phyloP scores from a whole-genome alignment of 2,329 filamentous ascomycete species.

The Fusarium equiseti region DNA sequence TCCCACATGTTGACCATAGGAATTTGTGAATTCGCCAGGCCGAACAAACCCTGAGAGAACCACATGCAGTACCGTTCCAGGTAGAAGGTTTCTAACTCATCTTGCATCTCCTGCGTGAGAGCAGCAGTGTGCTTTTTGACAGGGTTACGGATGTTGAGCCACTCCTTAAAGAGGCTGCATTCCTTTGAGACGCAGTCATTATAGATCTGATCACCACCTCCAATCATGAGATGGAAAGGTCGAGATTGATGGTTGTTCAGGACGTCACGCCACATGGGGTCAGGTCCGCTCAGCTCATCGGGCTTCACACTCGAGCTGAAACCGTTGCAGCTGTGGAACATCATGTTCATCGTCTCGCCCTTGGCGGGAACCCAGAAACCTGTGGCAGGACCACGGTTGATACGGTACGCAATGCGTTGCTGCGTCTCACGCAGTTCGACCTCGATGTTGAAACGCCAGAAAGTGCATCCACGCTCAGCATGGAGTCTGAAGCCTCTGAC shows the following conservation, averaged over 20 bases:
- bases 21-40: constrained; percentile 93
- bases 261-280: constrained; percentile 97
- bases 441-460: constrained; percentile 97
- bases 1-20: constrained; percentile 99
- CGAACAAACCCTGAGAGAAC: constrained; percentile 96
- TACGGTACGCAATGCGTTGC: constrained; percentile 91
- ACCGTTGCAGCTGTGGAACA: constrained; percentile 98
- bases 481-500: constrained; percentile 86
- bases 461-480: constrained; percentile 86
- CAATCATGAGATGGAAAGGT: constrained; percentile 98
- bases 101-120: constrained; percentile 85
- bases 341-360: constrained; percentile 93
- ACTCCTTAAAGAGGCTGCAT: constrained; percentile 81
- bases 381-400: constrained; percentile 89
- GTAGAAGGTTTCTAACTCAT: constrained; percentile 90
- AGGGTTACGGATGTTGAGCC: constrained; percentile 84
- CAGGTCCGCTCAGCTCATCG: constrained; percentile 87
- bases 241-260: constrained; percentile 90
- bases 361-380: constrained; percentile 94
- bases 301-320: constrained; percentile 86
- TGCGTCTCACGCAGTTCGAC: constrained; percentile 84
- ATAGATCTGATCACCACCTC: constrained; percentile 96
- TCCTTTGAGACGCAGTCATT: constrained; percentile 86
- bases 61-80: constrained; percentile 90
- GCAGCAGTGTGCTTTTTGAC: constrained; percentile 82